Evolutionary conservation across 345 rosid genomes (phyloP), one percentile per base, ranked within the genome.

Genomic region (Raphanus raphanistrum): DNA sequence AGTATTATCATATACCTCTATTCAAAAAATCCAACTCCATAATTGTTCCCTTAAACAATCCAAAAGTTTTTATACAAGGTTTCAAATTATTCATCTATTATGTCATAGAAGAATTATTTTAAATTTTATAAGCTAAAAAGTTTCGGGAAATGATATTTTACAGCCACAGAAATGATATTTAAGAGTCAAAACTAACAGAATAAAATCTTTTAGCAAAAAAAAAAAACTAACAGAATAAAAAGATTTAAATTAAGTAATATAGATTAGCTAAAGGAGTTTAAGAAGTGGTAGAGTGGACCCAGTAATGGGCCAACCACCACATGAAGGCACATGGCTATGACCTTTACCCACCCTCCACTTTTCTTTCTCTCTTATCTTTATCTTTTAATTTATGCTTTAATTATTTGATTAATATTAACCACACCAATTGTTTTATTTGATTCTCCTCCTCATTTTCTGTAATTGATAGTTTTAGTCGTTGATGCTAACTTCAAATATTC

Each of bases 281-380:
- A 63, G 79, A 64, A 63, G 77, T 69, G 59, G 64, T 59, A 72
- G 16, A 67, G 70, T 77, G 81, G 84, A 62, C 52, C 72, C 79
- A 64, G 7, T 6, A 45, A 77, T 77, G 78, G 81, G 76, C 81
- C 81, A 77, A 81, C 84, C 76, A 77, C 81, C 84, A 81, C 81
- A 81, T 81, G 84, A 81, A 62, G 45, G 84, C 84, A 81, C 84
- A 81, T 81, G 84, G 84, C 78, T 72, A 62, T 62, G 67, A 76
- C 73, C 73, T 63, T 81, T 77, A 72, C 78, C 77, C 41, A 72
- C 80, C 75, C 41, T 52, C 72, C 62, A 66, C 76, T 66, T 75
- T 59, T 35, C 58, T 80, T 71, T 66, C 73, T 69, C 72, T 59
- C 72, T 76, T 71, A 80, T 80, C 83, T 71, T 80, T 80, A 52